Evolutionary conservation across 306 rosid genomes (phyloP).

Genomic region (apple (Malus domestica)): DNA sequence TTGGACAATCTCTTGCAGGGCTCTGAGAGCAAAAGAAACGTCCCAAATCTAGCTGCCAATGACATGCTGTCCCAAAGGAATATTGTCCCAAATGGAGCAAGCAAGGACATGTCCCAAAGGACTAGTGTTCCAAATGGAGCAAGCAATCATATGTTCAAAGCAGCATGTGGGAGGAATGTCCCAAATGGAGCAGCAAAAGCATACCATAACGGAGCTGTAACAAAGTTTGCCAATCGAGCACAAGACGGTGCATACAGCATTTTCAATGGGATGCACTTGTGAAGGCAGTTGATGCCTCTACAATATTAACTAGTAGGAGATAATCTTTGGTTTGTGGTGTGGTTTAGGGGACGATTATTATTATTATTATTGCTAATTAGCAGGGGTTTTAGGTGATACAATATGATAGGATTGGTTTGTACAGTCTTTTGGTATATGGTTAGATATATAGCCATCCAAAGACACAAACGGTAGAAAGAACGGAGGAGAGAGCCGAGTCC

Average conservation of each 20-base stretch:
- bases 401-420: conserved; percentile 34
- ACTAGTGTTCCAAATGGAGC: conserved; percentile 21
- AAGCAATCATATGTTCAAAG: conserved; percentile 23
- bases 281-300: conserved; percentile 7
- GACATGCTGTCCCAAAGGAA: conserved; percentile 25
- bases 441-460: conserved; percentile 33
- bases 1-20: conserved; percentile 41
- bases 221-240: conserved; percentile 25
- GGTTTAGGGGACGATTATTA: not conserved
- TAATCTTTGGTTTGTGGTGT: not conserved
- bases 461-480: conserved; percentile 19
- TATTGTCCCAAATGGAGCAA: conserved; percentile 15
- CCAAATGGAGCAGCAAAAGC: conserved; percentile 32
- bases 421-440: conserved; percentile 36
- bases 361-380: not conserved
- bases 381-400: conserved; percentile 10
- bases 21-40: conserved; percentile 28
- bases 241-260: conserved; percentile 37
- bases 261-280: conserved; percentile 53
- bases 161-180: conserved; percentile 17
- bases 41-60: conserved; percentile 29
- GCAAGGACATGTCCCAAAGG: conserved; percentile 5
- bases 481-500: conserved; percentile 28
- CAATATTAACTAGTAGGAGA: not conserved
- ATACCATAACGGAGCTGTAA: conserved; percentile 31